phyloP scores from a whole-genome alignment of 805 yeast genomes.

The Saccharomycopsis amapae region DNA sequence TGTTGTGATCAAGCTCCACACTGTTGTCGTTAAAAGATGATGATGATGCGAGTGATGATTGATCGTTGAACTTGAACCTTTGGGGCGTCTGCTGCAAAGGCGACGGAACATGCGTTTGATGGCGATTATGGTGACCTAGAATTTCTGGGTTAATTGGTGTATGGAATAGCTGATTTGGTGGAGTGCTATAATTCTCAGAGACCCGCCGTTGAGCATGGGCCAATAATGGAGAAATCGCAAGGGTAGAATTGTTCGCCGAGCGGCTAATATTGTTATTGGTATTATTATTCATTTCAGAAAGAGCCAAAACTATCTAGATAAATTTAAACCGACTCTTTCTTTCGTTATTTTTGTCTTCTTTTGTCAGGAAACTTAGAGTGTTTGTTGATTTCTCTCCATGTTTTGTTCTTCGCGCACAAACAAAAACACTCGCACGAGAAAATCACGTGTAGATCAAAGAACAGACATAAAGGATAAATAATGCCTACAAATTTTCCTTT shows the following conservation, averaged over 20 bases:
- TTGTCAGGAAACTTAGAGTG: too few species aligned
- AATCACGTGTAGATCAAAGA: too few species aligned
- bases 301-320: not conserved
- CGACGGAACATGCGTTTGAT: conserved; percentile 18
- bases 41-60: conserved; percentile 2
- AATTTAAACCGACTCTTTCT: too few species aligned
- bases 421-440: too few species aligned
- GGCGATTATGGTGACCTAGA: conserved; percentile 5
- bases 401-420: too few species aligned
- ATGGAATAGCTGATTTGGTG: conserved; percentile 15
- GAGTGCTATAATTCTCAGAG: conserved; percentile 23
- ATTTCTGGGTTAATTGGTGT: conserved; percentile 12
- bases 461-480: too few species aligned
- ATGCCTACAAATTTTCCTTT: too few species aligned
- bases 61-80: conserved; percentile 15
- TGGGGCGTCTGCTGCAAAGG: conserved; percentile 21
- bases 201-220: conserved; percentile 26
- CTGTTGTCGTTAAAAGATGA: conserved; percentile 10
- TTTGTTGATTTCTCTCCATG: too few species aligned
- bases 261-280: not conserved
- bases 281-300: not conserved
- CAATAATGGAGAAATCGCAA: conserved; percentile 65
- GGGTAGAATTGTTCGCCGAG: conserved; percentile 59
- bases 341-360: too few species aligned
- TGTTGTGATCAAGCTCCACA: conserved; percentile 1